A percentile compares a stretch with the other conserved stretches of the same genome.
Evolutionary conservation across 2,329 filamentous ascomycete species (phyloP).

Genomic region (Aspergillus sp.): DNA sequence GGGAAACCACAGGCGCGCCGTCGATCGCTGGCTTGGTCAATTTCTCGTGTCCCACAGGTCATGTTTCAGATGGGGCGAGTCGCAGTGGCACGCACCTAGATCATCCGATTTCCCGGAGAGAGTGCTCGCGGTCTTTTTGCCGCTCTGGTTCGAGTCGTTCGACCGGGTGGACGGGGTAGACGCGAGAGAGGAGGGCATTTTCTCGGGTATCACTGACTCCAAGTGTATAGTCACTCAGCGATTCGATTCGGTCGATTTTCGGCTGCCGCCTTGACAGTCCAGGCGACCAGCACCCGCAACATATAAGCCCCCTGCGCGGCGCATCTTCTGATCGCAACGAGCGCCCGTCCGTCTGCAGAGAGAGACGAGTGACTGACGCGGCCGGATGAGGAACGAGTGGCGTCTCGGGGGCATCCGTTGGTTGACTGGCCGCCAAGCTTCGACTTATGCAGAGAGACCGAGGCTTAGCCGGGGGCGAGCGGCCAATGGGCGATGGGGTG

Average conservation of each 20-base stretch:
- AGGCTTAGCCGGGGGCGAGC: slow-evolving; percentile 16
- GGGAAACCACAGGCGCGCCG: slow-evolving; percentile 58
- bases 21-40: background rate
- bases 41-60: background rate
- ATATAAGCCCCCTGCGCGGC: background rate
- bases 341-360: slow-evolving; percentile 5
- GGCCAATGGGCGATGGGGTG: slow-evolving; percentile 16
- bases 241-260: too few species aligned
- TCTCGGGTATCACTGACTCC: background rate
- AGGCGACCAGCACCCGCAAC: background rate
- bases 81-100: slow-evolving; percentile 66
- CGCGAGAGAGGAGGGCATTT: slow-evolving; percentile 12
- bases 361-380: slow-evolving; percentile 20
- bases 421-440: slow-evolving; percentile 24
- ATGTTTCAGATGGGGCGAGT: background rate
- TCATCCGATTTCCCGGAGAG: slow-evolving; percentile 84
- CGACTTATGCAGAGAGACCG: slow-evolving; percentile 23
- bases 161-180: slow-evolving; percentile 4
- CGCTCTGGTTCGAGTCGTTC: slow-evolving; percentile 19
- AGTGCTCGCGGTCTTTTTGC: slow-evolving; percentile 22
- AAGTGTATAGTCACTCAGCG: too few species aligned
- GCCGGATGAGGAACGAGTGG: slow-evolving; percentile 16
- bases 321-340: slow-evolving; percentile 8
- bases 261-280: background rate
- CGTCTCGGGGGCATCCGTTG: slow-evolving; percentile 10